Conservation (phyloP, 805 yeast species). For the Metschnikowia henanensis region DNA sequence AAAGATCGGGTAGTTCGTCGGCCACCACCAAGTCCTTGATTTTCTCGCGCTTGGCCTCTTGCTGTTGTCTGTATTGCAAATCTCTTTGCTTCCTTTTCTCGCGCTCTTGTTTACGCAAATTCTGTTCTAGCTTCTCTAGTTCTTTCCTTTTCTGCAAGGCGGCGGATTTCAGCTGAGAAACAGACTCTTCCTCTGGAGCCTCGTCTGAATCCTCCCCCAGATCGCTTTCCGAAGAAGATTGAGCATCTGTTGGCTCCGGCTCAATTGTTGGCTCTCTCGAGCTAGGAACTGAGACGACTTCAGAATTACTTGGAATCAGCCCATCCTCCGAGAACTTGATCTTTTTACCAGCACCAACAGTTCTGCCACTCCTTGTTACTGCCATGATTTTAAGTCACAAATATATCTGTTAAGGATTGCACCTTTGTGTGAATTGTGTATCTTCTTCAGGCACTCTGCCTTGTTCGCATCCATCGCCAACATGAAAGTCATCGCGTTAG, state of each 20-base stretch:
- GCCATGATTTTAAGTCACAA: constrained; percentile 21
- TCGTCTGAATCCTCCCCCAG: constrained; percentile 28
- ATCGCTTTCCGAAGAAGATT: not conserved
- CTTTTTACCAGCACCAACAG: constrained; percentile 23
- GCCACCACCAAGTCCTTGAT: constrained; percentile 15
- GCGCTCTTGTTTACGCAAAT: constrained; percentile 27
- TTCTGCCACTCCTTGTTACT: constrained; percentile 28
- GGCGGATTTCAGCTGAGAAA: constrained; percentile 26
- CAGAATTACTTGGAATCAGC: constrained; percentile 17
- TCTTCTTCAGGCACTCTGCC: not conserved
- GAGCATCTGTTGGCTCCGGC: constrained; percentile 2
- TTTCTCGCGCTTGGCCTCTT: constrained; percentile 27
- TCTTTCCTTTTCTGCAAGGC: constrained; percentile 28
- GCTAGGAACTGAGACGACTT: constrained; percentile 11
- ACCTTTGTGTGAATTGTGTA: not conserved
- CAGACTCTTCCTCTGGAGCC: constrained; percentile 47
- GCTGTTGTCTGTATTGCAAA: constrained; percentile 35
- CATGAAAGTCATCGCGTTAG: constrained; percentile 12
- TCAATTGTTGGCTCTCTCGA: constrained; percentile 13
- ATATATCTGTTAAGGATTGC: not conserved
- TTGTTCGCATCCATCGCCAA: constrained; percentile 6
- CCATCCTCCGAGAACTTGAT: constrained; percentile 35
- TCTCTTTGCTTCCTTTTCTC: constrained; percentile 39
- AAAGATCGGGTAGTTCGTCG: constrained; percentile 38
- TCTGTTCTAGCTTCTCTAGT: constrained; percentile 22